A percentile compares a stretch with the other conserved stretches of the same genome.
phyloP scores from a whole-genome alignment of 129 eudicot genomes.

The Rutidosis leptorrhynchoides region DNA sequence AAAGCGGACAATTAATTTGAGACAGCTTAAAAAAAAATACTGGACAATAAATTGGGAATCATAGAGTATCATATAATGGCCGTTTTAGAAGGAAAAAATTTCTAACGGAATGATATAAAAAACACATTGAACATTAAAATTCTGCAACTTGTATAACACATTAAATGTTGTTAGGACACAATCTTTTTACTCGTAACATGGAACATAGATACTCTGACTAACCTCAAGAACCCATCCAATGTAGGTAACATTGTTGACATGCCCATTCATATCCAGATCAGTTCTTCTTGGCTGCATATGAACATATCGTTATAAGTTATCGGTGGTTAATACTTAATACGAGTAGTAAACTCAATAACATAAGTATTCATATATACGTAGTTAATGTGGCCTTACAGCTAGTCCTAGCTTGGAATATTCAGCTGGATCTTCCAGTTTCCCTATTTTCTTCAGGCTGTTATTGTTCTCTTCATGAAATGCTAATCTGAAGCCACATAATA shows the following conservation, averaged over 20 bases:
- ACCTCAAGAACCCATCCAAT: constrained; percentile 96
- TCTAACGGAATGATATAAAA: constrained; percentile 2
- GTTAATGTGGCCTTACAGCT: constrained; percentile 46
- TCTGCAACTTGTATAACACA: no score
- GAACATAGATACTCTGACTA: constrained; percentile 10
- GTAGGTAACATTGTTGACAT: constrained; percentile 88
- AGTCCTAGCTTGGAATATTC: constrained; percentile 56
- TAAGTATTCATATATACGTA: background rate
- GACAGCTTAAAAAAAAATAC: no score
- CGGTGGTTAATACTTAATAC: constrained; percentile 11
- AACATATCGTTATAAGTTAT: constrained; percentile 4
- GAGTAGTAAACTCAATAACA: background rate
- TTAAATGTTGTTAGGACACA: no score
- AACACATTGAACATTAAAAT: background rate
- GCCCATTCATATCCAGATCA: constrained; percentile 92
- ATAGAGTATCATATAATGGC: background rate
- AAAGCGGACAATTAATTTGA: no score
- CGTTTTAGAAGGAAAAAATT: background rate
- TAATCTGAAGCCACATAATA: constrained; percentile 40
- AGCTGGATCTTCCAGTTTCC: constrained; percentile 77
- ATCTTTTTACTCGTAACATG: no score
- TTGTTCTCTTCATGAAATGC: constrained; percentile 80
- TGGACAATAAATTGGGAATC: no score
- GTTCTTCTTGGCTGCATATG: constrained; percentile 83
- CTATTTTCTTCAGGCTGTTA: constrained; percentile 64